Evolutionary conservation across 2,329 filamentous ascomycete species (phyloP).

Genomic region (Aspergillus aculeatus): DNA sequence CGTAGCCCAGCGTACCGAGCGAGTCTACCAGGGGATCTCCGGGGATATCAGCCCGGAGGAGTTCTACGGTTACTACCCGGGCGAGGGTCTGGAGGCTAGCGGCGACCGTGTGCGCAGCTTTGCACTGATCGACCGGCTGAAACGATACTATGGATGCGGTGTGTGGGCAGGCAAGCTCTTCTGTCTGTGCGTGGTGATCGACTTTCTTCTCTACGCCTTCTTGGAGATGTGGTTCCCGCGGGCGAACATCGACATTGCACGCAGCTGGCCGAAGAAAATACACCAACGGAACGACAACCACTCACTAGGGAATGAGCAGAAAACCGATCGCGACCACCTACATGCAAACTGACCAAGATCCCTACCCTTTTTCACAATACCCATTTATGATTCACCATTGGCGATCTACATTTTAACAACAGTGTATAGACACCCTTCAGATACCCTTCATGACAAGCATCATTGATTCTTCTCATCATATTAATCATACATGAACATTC

Average conservation of each 20-base stretch:
- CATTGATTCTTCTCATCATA: not conserved
- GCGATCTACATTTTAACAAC: too few relatives aligned
- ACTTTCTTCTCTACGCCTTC: conserved; percentile 86
- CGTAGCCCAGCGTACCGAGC: conserved; percentile 87
- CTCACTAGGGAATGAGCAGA: not conserved
- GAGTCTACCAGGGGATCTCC: conserved; percentile 91
- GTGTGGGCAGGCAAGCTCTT: conserved; percentile 99
- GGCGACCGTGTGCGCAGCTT: conserved; percentile 77
- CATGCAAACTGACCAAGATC: conserved; percentile 5
- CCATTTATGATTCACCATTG: not conserved
- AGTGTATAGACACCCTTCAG: not conserved
- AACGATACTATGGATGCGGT: conserved; percentile 95
- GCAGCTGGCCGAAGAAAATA: conserved; percentile 83
- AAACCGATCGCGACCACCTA: conserved; percentile 5
- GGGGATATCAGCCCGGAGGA: conserved; percentile 81
- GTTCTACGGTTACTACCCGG: conserved; percentile 79
- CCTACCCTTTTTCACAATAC: not conserved
- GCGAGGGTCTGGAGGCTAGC: conserved; percentile 67
- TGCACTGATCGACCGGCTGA: conserved; percentile 88
- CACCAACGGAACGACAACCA: conserved; percentile 14
- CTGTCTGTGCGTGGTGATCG: conserved; percentile 88
- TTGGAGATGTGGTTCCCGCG: conserved; percentile 85
- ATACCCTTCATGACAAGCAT: not conserved
- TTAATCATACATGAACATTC: not conserved
- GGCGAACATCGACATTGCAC: conserved; percentile 81